A percentile compares a stretch with the other conserved stretches of the same genome.
Evolutionary conservation across 257 asterid species (phyloP).

Genomic region (Ajuga chamaepitys): DNA sequence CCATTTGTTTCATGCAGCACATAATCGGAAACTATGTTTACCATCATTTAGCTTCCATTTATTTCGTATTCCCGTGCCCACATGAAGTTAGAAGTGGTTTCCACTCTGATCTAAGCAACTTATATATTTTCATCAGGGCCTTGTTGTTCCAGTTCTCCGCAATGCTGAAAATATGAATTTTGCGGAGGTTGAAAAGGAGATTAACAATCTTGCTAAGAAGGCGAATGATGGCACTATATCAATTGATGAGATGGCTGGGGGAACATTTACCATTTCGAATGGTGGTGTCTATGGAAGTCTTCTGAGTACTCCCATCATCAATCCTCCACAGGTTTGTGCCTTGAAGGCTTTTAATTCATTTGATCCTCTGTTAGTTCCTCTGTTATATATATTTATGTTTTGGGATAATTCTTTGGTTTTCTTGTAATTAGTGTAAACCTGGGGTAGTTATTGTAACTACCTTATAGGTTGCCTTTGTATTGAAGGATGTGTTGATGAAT

Average conservation of each 20-base stretch:
- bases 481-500: too few species aligned
- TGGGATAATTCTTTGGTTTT: too few species aligned
- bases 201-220: constrained; percentile 82
- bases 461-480: too few species aligned
- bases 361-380: not conserved
- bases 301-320: constrained; percentile 92
- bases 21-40: not conserved
- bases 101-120: not conserved
- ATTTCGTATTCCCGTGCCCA: not conserved
- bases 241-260: constrained; percentile 99
- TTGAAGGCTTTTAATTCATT: not conserved
- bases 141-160: constrained; percentile 95
- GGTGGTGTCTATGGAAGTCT: constrained; percentile 99
- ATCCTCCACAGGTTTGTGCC: constrained; percentile 88
- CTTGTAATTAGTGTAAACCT: too few species aligned
- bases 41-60: not conserved
- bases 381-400: not conserved
- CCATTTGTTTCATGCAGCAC: not conserved
- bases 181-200: constrained; percentile 92
- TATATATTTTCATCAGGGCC: constrained; percentile 56
- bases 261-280: constrained; percentile 89
- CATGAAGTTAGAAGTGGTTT: not conserved
- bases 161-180: constrained; percentile 82
- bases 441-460: too few species aligned
- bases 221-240: constrained; percentile 87